Evolutionary conservation across 768 basidiomycete species (phyloP).

Genomic region (Fomitopsis serialis): DNA sequence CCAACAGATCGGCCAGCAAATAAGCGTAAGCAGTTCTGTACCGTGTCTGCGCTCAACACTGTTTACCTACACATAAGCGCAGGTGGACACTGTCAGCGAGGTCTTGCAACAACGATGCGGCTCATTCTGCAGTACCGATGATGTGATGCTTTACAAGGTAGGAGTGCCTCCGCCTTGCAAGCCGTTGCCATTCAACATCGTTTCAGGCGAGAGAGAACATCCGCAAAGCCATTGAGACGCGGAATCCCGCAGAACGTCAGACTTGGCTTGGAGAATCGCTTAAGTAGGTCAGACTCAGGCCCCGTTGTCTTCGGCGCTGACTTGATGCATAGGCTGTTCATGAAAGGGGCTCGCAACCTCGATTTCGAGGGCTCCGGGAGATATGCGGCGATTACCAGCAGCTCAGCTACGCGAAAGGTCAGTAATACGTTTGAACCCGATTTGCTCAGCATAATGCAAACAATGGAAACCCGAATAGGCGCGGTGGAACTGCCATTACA

Average conservation of each 20-base stretch:
- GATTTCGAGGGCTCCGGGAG: constrained; percentile 79
- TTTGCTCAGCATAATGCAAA: background rate
- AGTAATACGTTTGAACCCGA: constrained; percentile 4
- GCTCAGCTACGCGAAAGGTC: constrained; percentile 78
- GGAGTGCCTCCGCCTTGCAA: constrained; percentile 1
- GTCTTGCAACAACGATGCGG: constrained; percentile 92
- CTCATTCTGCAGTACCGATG: constrained; percentile 96
- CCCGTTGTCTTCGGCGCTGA: background rate
- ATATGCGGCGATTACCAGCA: constrained; percentile 87
- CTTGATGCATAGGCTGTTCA: constrained; percentile 59
- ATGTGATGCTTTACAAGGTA: constrained; percentile 96
- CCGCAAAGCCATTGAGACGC: constrained; percentile 81
- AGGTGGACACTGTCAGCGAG: constrained; percentile 97
- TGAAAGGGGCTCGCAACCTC: constrained; percentile 80
- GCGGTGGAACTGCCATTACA: constrained; percentile 80
- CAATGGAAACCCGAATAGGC: constrained; percentile 38
- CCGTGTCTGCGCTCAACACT: background rate
- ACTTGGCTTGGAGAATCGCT: constrained; percentile 84
- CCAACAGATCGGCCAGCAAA: constrained; percentile 96
- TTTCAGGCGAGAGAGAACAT: constrained; percentile 87
- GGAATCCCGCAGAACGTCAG: constrained; percentile 66
- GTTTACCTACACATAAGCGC: background rate
- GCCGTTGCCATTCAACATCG: background rate
- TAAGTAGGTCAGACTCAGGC: constrained; percentile 41
- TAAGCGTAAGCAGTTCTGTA: constrained; percentile 57